These are phyloP conservation scores for Podospora pseudoanserina DNA, from an alignment of 495 filamentous ascomycete species.

Conservation along the genomic window DNA sequence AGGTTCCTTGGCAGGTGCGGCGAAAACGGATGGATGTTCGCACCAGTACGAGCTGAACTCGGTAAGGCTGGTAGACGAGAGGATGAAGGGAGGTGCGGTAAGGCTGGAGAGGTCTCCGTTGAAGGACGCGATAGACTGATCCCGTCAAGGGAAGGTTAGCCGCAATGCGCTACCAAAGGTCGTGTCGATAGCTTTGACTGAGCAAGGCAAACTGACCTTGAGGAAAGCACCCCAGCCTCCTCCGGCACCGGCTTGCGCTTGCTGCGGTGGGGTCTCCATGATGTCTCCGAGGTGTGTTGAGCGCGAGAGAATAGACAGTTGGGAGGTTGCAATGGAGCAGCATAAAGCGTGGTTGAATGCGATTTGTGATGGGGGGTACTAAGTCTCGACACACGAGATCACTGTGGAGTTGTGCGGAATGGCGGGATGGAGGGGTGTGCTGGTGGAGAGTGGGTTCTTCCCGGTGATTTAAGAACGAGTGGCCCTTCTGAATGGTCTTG, in stretches of 20 bases:
- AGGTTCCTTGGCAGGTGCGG: conserved; percentile 75
- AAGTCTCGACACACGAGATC: background rate
- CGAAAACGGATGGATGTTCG: conserved; percentile 84
- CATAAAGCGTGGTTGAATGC: background rate
- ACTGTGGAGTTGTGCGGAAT: background rate
- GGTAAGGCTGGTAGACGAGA: conserved; percentile 83
- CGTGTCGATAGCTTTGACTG: background rate
- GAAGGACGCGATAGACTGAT: conserved; percentile 88
- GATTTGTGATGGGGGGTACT: background rate
- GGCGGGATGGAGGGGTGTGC: background rate
- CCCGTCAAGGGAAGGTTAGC: conserved; percentile 8
- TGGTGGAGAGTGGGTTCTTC: background rate
- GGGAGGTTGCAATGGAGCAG: background rate
- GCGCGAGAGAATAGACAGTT: background rate
- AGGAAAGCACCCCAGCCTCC: conserved; percentile 50
- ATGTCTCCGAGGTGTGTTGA: background rate
- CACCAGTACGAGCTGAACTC: conserved; percentile 98
- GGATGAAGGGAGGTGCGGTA: conserved; percentile 94
- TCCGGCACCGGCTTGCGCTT: conserved; percentile 39
- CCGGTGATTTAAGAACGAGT: background rate
- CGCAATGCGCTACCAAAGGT: background rate
- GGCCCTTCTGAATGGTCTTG: background rate
- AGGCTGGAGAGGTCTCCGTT: conserved; percentile 92
- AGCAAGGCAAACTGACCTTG: conserved; percentile 38
- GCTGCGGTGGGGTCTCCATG: conserved; percentile 29